Evolutionary conservation across 768 basidiomycete genomes (phyloP).

Genomic region (Mycena pura): DNA sequence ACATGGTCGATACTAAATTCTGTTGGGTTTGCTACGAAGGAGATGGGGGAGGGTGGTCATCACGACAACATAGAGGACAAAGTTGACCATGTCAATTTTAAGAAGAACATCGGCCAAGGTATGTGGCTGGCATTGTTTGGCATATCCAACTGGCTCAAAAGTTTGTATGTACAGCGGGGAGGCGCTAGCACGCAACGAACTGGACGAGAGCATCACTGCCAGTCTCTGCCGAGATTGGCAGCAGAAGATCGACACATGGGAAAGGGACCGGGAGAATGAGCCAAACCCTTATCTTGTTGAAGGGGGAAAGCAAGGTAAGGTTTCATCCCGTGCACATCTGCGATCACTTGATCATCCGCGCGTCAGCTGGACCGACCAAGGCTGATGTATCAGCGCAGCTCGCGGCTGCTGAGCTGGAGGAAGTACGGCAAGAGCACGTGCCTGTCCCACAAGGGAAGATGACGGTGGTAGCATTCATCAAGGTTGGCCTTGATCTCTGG

Average conservation of each 20-base stretch:
- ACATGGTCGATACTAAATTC: neutral
- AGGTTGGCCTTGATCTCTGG: too few relatives aligned
- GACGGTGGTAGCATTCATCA: too few relatives aligned
- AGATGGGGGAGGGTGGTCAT: too few relatives aligned
- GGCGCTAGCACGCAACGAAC: neutral
- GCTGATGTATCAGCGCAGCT: neutral
- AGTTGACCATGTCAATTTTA: too few relatives aligned
- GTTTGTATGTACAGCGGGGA: too few relatives aligned
- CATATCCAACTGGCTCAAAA: too few relatives aligned
- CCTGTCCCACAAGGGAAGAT: too few relatives aligned
- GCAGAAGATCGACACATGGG: neutral
- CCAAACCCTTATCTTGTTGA: neutral
- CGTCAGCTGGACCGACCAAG: neutral
- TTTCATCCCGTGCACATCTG: neutral
- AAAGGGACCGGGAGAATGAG: neutral
- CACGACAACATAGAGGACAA: too few relatives aligned
- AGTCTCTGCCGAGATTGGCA: neutral
- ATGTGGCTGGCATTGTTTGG: neutral
- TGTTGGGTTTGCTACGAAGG: neutral
- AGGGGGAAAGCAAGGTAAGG: neutral
- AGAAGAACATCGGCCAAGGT: neutral
- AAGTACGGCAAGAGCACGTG: too few relatives aligned
- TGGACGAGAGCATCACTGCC: neutral
- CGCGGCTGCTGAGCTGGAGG: too few relatives aligned
- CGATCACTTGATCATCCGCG: neutral